Conservation (phyloP, 148 eudicot species). For the Heliamphora exappendiculata region DNA sequence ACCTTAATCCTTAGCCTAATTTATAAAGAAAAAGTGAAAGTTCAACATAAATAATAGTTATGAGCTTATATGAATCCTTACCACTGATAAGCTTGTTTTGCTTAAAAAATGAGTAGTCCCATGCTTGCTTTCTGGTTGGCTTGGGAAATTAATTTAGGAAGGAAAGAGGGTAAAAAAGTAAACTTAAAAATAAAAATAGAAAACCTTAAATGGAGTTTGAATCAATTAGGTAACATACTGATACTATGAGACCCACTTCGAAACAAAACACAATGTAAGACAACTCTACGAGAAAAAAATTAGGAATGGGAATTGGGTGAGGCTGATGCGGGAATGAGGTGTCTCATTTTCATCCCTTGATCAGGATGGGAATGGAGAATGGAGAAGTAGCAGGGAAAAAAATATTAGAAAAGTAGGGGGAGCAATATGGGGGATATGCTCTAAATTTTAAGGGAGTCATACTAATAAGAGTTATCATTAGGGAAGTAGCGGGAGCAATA, state of each 20-base stretch:
- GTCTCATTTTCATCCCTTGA: too few species aligned
- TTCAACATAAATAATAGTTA: neutral
- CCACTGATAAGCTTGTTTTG: neutral
- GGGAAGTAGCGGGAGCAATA: too few species aligned
- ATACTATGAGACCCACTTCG: neutral
- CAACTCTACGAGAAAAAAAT: neutral
- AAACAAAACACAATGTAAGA: neutral
- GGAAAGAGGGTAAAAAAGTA: neutral
- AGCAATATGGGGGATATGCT: too few species aligned
- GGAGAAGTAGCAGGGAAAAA: too few species aligned
- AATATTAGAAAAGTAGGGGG: too few species aligned
- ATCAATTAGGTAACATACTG: neutral
- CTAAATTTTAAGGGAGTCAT: too few species aligned
- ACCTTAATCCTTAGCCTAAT: neutral
- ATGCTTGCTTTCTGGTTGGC: neutral
- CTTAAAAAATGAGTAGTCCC: constrained; percentile 5
- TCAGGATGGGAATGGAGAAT: too few species aligned
- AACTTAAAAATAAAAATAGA: neutral
- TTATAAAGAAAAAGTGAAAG: neutral
- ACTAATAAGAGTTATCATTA: too few species aligned
- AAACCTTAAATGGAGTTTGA: neutral
- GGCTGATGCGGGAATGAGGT: too few species aligned
- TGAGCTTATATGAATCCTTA: neutral
- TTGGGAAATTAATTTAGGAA: neutral
- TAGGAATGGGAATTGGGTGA: too few species aligned